These are phyloP conservation scores for Auricularia sp. DNA, from an alignment of 768 basidiomycete genomes.

Conservation along the genomic window DNA sequence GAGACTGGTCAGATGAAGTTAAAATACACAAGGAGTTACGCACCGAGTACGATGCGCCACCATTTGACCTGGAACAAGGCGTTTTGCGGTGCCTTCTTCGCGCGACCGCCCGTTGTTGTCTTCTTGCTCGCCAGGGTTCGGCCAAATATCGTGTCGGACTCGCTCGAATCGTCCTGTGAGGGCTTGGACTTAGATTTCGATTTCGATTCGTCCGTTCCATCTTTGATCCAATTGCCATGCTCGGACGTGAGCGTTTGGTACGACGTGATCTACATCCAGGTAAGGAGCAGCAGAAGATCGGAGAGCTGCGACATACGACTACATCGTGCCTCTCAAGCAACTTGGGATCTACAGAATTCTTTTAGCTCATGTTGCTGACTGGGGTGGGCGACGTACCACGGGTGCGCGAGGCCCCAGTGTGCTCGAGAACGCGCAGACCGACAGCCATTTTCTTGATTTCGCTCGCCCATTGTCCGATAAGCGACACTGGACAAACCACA, in stretches of 20 bases:
- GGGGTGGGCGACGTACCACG: constrained; percentile 36
- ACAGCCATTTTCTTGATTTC: constrained; percentile 70
- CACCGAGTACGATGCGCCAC: constrained; percentile 80
- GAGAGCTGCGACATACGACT: constrained; percentile 26
- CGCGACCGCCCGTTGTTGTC: constrained; percentile 24
- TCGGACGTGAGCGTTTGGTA: constrained; percentile 81
- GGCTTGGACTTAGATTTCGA: constrained; percentile 24
- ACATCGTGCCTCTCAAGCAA: constrained; percentile 49
- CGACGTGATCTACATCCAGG: constrained; percentile 49
- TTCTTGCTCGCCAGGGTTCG: constrained; percentile 31
- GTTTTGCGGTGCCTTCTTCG: constrained; percentile 38
- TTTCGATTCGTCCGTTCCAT: constrained; percentile 44
- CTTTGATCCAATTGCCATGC: constrained; percentile 40
- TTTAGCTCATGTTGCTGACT: neutral
- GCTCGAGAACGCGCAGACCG: constrained; percentile 59
- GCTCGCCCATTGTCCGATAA: constrained; percentile 84
- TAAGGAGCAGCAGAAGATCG: neutral
- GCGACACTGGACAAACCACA: constrained; percentile 76
- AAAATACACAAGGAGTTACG: constrained; percentile 1
- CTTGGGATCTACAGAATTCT: constrained; percentile 36
- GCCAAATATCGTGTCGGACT: constrained; percentile 22
- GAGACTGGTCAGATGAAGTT: neutral
- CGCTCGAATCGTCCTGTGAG: constrained; percentile 14
- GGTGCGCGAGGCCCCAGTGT: constrained; percentile 71
- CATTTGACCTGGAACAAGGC: constrained; percentile 73